Evolutionary conservation across 2,329 filamentous ascomycete genomes (phyloP), one percentile per base, ranked within the genome.

Genomic region (Rutstroemia sp.): DNA sequence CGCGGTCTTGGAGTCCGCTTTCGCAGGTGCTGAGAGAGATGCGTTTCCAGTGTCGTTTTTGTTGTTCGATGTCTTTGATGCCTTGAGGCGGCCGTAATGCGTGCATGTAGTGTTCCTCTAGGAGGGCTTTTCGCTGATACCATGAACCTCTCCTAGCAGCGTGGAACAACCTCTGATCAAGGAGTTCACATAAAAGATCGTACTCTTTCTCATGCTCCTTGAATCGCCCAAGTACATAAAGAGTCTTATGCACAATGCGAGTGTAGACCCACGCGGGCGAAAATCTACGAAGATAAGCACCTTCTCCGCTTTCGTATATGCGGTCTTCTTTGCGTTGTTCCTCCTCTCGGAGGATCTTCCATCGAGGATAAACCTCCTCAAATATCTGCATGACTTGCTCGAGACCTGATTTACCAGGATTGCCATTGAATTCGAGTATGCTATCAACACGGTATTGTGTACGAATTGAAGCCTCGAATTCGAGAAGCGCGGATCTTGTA

Each of bases 51-150:
- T 88, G 79, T 65, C 86, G 92, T 73, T 89, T 94, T 67, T 87
- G 87, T 8, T 74, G 72, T 45, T 88, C 83, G 16, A 77, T 72
- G 53, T 68, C 60, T 1, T 49, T 51, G 9, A 65, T 50, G 14
- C 59, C 58, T 4, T 51, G 23, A 25, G 62, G 60, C 16, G 64
- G 64, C 23, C 59, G 60, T 5, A 88, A 68, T 4, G 78, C 75
- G 66, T 84, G 79, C 88, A 97, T 92, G 70, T 99, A 97, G 68
- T 95, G 91, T 69, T 99, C 94, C 73, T 99, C 94, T 2, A 99
- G 72, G 1, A 99, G 75, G 1, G 92, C 94, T 72, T 95, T 96
- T 19, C 94, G 88, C 68, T 96, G 92, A 69, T 97, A 97, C 94
- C 94, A 99, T 0, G 85, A 83, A 0, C 94, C 94, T 44, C 94